phyloP scores from a whole-genome alignment of 495 filamentous ascomycete species.

The Neurospora sp. region DNA sequence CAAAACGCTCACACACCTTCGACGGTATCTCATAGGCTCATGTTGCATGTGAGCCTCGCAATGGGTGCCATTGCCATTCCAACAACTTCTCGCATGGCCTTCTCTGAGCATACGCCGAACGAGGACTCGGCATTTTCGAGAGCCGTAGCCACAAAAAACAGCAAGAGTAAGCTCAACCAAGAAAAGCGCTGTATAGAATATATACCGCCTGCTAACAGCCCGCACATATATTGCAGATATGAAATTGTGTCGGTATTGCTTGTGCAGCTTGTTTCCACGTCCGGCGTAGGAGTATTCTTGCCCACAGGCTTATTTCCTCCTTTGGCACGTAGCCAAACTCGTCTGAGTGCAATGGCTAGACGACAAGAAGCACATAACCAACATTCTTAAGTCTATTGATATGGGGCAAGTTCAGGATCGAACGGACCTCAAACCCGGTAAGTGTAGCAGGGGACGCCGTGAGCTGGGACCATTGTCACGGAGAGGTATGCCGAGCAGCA shows the following conservation, averaged over 20 bases:
- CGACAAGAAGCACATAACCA: background rate
- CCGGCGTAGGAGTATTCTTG: slow-evolving; percentile 2
- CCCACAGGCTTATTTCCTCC: slow-evolving; percentile 3
- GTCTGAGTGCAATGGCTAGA: background rate
- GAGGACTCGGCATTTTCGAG: slow-evolving; percentile 14
- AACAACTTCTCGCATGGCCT: background rate
- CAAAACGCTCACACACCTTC: background rate
- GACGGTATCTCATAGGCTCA: background rate
- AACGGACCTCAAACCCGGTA: background rate
- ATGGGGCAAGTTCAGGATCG: background rate
- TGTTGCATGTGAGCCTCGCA: background rate
- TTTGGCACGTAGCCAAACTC: background rate
- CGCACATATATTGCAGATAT: slow-evolving; percentile 1
- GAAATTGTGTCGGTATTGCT: slow-evolving; percentile 21
- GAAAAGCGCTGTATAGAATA: background rate
- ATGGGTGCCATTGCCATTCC: background rate
- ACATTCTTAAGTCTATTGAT: background rate
- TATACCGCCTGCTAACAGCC: background rate
- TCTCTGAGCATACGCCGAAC: slow-evolving; percentile 2
- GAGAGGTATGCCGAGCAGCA: slow-evolving; percentile 15
- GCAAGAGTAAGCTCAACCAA: background rate
- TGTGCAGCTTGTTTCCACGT: slow-evolving; percentile 6
- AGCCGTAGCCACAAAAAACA: background rate
- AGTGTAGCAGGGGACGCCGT: background rate
- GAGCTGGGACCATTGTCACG: slow-evolving; percentile 11